These are phyloP conservation scores for Arthroderma sp. DNA, from an alignment of 2,329 filamentous ascomycete genomes.

Conservation along the genomic window DNA sequence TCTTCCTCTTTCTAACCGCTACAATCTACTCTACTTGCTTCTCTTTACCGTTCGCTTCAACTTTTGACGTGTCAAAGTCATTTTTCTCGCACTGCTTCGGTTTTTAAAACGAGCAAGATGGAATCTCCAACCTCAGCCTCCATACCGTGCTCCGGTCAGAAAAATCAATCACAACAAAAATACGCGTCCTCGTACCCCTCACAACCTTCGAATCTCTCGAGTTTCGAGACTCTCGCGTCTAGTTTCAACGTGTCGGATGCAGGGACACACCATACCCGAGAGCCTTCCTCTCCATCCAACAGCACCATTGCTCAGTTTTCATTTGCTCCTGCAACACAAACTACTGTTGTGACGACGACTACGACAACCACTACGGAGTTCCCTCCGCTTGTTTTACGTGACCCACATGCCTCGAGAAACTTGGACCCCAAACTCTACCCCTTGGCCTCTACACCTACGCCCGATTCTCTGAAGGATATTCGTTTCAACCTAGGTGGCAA, in stretches of 20 bases:
- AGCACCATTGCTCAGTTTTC: slow-evolving; percentile 45
- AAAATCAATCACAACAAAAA: too few relatives aligned
- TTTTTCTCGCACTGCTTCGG: too few relatives aligned
- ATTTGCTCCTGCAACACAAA: slow-evolving; percentile 50
- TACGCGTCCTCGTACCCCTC: too few relatives aligned
- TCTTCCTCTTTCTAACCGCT: background rate
- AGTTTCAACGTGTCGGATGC: background rate
- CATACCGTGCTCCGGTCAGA: too few relatives aligned
- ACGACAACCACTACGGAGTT: slow-evolving; percentile 74
- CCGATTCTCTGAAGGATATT: slow-evolving; percentile 62
- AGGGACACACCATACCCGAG: background rate
- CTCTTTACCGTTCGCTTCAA: background rate
- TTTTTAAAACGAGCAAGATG: too few relatives aligned
- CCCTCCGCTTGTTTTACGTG: slow-evolving; percentile 67
- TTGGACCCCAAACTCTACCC: slow-evolving; percentile 86
- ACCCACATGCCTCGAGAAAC: slow-evolving; percentile 54
- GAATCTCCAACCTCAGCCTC: too few relatives aligned
- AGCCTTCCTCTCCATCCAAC: background rate
- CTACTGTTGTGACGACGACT: slow-evolving; percentile 69
- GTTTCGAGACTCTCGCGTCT: background rate
- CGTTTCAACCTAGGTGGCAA: slow-evolving; percentile 56
- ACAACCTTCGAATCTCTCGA: too few relatives aligned
- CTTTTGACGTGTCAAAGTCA: too few relatives aligned
- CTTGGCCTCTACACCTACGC: slow-evolving; percentile 68
- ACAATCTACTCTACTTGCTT: background rate